phyloP scores from a whole-genome alignment of 2,329 filamentous ascomycete species.

The Diaporthe amygdali region DNA sequence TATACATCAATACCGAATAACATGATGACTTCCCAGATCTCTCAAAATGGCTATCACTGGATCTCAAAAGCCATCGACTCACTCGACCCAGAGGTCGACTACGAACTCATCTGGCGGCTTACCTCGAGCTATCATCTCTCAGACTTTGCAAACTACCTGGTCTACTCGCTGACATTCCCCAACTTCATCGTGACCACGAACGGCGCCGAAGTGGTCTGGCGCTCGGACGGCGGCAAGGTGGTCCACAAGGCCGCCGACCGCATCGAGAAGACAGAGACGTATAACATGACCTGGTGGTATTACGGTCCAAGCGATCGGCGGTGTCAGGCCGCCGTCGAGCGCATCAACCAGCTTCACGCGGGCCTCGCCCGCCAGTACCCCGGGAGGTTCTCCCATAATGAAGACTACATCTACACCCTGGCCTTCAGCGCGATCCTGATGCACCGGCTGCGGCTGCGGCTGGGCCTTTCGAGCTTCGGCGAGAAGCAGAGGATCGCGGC shows the following conservation, averaged over 20 bases:
- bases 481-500: neutral
- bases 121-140: neutral
- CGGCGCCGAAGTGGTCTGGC: neutral
- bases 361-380: neutral
- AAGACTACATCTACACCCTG: neutral
- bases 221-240: neutral
- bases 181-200: neutral
- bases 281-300: constrained; percentile 6
- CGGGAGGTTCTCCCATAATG: neutral
- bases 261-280: neutral
- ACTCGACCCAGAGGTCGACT: neutral
- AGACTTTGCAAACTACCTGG: neutral
- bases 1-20: neutral
- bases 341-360: neutral
- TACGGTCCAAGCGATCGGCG: neutral
- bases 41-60: neutral
- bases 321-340: neutral
- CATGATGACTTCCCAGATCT: neutral
- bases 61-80: constrained; percentile 1
- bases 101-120: neutral
- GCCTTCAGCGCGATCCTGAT: neutral
- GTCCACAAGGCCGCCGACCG: neutral
- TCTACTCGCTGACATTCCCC: neutral
- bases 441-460: neutral
- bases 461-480: neutral